Evolutionary conservation across 148 eudicot species (phyloP).

Genomic region (Vaccinium macrocarpon): DNA sequence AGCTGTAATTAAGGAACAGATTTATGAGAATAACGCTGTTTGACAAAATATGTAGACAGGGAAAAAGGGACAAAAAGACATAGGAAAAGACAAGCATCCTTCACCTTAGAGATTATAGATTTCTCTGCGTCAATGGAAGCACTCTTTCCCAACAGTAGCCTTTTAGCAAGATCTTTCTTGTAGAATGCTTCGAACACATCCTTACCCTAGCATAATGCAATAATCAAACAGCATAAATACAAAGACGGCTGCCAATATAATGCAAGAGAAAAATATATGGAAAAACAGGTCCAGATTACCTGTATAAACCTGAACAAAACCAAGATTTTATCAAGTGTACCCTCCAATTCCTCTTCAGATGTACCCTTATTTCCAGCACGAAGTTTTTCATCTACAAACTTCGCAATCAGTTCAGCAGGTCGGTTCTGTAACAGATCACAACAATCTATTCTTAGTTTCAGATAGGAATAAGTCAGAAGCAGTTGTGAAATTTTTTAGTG

Average conservation of each 20-base stretch:
- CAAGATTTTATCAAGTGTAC: slow-evolving; percentile 90
- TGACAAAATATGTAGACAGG: background rate
- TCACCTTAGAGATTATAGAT: slow-evolving; percentile 90
- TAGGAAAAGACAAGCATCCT: slow-evolving; percentile 7
- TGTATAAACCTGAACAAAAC: slow-evolving; percentile 93
- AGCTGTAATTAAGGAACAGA: slow-evolving; percentile 47
- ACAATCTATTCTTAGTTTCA: slow-evolving; percentile 19
- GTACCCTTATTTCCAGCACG: slow-evolving; percentile 99
- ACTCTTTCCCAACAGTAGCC: slow-evolving; percentile 89
- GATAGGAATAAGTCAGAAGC: background rate
- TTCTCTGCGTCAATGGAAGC: slow-evolving; percentile 97
- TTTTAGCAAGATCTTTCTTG: slow-evolving; percentile 91
- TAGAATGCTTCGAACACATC: slow-evolving; percentile 98
- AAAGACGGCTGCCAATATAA: background rate
- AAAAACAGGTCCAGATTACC: slow-evolving; percentile 35
- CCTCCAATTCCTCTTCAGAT: slow-evolving; percentile 96
- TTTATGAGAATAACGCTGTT: slow-evolving; percentile 2
- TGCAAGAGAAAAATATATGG: background rate
- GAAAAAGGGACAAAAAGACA: background rate
- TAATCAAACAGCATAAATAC: background rate
- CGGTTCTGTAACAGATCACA: slow-evolving; percentile 59
- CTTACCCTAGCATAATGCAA: slow-evolving; percentile 61
- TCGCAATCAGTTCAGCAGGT: slow-evolving; percentile 96
- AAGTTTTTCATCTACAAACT: slow-evolving; percentile 93
- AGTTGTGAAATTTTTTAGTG: background rate